Percentiles rank a stretch among this genome's conserved stretches.
These are phyloP conservation scores for Colletotrichum sidae DNA, from an alignment of 2,329 filamentous ascomycete genomes.

Conservation along the genomic window DNA sequence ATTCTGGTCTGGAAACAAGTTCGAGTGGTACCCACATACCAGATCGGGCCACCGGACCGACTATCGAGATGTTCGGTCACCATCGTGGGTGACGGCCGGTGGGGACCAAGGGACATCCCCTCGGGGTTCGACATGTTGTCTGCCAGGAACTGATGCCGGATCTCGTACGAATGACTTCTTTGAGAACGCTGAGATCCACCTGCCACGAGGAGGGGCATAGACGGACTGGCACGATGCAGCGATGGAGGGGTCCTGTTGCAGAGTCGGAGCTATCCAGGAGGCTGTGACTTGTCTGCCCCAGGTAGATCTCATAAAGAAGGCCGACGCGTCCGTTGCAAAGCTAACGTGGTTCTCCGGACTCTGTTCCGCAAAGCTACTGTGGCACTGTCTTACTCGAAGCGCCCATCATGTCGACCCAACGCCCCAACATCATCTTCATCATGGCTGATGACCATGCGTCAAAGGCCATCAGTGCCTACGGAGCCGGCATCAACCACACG, in stretches of 20 bases:
- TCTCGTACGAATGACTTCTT: not conserved
- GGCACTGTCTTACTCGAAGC: no score
- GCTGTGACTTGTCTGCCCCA: not conserved
- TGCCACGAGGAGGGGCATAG: not conserved
- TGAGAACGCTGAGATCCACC: not conserved
- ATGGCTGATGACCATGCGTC: conserved; percentile 67
- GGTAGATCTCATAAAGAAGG: not conserved
- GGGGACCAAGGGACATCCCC: not conserved
- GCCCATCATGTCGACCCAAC: conserved; percentile 6
- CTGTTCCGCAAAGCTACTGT: not conserved
- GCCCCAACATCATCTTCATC: conserved; percentile 58
- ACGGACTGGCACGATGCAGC: not conserved
- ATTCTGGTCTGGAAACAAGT: conserved; percentile 1
- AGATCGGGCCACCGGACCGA: conserved; percentile 23
- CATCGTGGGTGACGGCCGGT: no score
- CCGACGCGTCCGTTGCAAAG: not conserved
- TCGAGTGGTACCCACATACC: conserved; percentile 5
- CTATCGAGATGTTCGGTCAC: conserved; percentile 12
- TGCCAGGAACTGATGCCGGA: not conserved
- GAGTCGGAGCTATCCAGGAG: not conserved
- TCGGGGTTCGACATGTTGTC: not conserved
- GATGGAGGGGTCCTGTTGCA: conserved; percentile 8
- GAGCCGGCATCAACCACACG: conserved; percentile 62
- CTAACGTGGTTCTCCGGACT: not conserved
- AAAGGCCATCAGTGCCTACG: conserved; percentile 61